Evolutionary conservation across 2,329 filamentous ascomycete genomes (phyloP).

Genomic region (Trematosphaeria pertusa): DNA sequence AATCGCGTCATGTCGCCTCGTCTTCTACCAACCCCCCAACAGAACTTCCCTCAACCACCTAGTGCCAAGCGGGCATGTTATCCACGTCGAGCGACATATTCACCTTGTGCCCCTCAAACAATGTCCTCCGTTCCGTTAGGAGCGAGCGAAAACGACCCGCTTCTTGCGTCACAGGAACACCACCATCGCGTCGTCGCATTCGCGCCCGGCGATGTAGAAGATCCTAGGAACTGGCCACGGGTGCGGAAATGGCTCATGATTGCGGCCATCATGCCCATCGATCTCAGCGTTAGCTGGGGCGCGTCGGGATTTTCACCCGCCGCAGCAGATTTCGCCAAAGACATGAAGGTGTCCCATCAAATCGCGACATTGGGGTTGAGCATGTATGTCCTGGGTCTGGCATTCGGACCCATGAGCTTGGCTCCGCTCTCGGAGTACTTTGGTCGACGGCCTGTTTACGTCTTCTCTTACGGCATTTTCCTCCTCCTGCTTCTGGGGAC

Average conservation of each 20-base stretch:
- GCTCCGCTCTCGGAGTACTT: constrained; percentile 49
- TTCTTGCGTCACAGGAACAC: constrained; percentile 4
- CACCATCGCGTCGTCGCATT: constrained; percentile 33
- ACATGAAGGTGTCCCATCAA: constrained; percentile 51
- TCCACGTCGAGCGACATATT: too few species aligned
- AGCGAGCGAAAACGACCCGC: constrained; percentile 13
- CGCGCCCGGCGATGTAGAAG: constrained; percentile 27
- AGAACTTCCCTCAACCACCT: too few species aligned
- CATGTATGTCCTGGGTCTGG: constrained; percentile 56
- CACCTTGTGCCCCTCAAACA: too few species aligned
- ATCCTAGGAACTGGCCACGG: constrained; percentile 45
- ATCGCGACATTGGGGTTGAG: constrained; percentile 55
- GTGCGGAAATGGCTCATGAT: constrained; percentile 46
- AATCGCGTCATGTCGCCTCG: too few species aligned
- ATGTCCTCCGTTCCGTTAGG: too few species aligned
- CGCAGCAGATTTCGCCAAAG: constrained; percentile 49
- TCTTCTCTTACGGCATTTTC: constrained; percentile 52
- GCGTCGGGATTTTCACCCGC: constrained; percentile 58
- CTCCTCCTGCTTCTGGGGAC: constrained; percentile 53
- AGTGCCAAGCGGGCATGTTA: too few species aligned
- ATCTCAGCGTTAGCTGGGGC: constrained; percentile 50
- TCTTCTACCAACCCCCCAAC: too few species aligned
- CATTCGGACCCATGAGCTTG: constrained; percentile 49
- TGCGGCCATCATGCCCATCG: constrained; percentile 44
- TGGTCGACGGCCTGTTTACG: constrained; percentile 53